Conservation (phyloP, 2,329 filamentous ascomycete genomes). For the Sclerotinia borealis region DNA sequence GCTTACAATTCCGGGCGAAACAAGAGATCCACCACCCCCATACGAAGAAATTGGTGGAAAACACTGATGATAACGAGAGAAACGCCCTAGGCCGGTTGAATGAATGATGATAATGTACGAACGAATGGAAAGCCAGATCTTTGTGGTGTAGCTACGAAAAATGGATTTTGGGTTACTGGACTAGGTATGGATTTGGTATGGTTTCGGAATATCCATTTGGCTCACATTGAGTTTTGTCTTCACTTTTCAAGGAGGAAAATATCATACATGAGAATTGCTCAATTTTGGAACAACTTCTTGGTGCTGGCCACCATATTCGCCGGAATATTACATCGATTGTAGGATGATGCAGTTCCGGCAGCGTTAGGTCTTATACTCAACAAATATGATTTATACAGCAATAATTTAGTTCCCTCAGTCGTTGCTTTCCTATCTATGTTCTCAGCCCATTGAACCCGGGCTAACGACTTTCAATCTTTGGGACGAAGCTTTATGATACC, state of each 20-base stretch:
- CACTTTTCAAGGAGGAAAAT: background rate
- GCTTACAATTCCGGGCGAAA: conserved; percentile 10
- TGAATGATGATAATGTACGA: background rate
- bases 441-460: background rate
- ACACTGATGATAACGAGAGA: background rate
- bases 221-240: background rate
- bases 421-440: background rate
- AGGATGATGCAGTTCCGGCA: background rate
- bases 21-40: conserved; percentile 5
- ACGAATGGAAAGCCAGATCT: background rate
- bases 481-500: background rate
- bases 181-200: background rate
- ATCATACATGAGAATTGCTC: background rate
- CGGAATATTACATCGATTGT: background rate
- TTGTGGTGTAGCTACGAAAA: background rate
- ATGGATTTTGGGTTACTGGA: background rate
- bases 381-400: background rate
- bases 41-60: conserved; percentile 4
- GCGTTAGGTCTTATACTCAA: background rate
- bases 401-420: background rate
- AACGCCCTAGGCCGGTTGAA: background rate
- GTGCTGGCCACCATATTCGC: background rate
- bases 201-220: background rate
- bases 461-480: background rate
- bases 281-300: background rate